phyloP scores from a whole-genome alignment of 1,284 basidiomycete species.

The Leccinum pachyderme region DNA sequence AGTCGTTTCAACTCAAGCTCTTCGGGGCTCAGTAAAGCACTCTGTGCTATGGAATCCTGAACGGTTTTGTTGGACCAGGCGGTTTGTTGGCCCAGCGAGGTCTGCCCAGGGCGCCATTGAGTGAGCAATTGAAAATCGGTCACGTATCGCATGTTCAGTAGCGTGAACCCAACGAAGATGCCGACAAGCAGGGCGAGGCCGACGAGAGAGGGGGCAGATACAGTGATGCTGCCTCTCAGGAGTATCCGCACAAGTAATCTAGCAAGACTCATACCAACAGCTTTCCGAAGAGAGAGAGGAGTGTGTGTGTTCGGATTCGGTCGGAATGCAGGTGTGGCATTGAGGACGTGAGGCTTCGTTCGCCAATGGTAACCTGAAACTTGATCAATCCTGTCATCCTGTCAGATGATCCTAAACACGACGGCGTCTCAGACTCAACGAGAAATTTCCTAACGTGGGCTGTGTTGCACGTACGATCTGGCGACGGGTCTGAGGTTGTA shows the following conservation, averaged over 20 bases:
- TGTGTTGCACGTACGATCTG: background rate
- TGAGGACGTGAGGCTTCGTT: background rate
- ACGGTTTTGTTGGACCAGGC: constrained; percentile 13
- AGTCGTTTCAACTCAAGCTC: constrained; percentile 19
- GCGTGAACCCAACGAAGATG: constrained; percentile 24
- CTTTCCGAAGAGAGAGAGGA: background rate
- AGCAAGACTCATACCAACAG: background rate
- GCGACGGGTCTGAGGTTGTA: background rate
- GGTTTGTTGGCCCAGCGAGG: constrained; percentile 19
- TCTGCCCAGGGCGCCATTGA: constrained; percentile 13
- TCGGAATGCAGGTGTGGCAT: background rate
- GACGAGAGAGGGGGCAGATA: constrained; percentile 12
- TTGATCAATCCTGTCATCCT: background rate
- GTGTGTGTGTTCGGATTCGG: background rate
- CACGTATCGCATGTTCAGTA: constrained; percentile 20
- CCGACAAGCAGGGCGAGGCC: constrained; percentile 22
- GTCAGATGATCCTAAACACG: background rate
- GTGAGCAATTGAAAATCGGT: constrained; percentile 21
- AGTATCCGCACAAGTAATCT: constrained; percentile 7
- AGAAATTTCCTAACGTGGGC: background rate
- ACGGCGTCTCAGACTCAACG: background rate
- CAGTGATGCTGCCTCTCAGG: background rate
- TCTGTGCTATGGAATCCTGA: background rate
- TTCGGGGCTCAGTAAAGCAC: background rate
- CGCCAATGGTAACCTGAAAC: background rate